Conservation (phyloP, 768 basidiomycete species). For the Cyclocybe aegerita region DNA sequence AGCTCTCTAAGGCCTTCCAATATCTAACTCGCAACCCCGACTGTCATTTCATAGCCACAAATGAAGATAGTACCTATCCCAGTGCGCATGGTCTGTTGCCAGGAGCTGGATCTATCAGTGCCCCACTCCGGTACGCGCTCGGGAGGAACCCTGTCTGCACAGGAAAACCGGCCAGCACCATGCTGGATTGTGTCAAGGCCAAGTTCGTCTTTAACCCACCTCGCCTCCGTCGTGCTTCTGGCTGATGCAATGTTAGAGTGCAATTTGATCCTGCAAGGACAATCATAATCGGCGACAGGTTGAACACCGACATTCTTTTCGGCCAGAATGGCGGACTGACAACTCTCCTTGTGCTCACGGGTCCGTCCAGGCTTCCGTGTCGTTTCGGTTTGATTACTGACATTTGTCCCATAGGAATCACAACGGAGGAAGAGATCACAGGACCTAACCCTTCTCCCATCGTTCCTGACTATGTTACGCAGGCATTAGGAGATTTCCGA, state of each 20-base stretch:
- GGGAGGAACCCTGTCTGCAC: slow-evolving; percentile 73
- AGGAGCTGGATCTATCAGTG: slow-evolving; percentile 82
- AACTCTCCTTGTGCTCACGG: slow-evolving; percentile 92
- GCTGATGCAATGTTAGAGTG: slow-evolving; percentile 51
- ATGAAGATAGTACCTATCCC: slow-evolving; percentile 92
- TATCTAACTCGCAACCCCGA: slow-evolving; percentile 80
- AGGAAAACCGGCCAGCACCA: slow-evolving; percentile 88
- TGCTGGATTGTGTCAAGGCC: slow-evolving; percentile 89
- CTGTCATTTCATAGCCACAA: slow-evolving; percentile 87
- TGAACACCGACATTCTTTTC: slow-evolving; percentile 95
- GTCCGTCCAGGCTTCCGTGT: slow-evolving; percentile 34
- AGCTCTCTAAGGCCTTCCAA: slow-evolving; percentile 88
- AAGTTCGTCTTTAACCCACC: slow-evolving; percentile 35
- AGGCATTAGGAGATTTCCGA: slow-evolving; percentile 80
- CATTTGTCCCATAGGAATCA: slow-evolving; percentile 57
- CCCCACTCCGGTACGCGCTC: slow-evolving; percentile 74
- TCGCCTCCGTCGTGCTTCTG: neutral
- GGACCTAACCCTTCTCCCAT: slow-evolving; percentile 69
- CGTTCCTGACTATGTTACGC: slow-evolving; percentile 79
- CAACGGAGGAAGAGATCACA: slow-evolving; percentile 69
- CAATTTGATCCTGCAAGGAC: slow-evolving; percentile 83
- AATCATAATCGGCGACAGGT: slow-evolving; percentile 94
- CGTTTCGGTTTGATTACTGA: slow-evolving; percentile 2
- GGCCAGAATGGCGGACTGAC: slow-evolving; percentile 83
- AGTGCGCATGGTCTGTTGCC: slow-evolving; percentile 70